Evolutionary conservation across 768 basidiomycete species (phyloP), one percentile per base, ranked within the genome.

Genomic region (Boletus subcaerulescens): DNA sequence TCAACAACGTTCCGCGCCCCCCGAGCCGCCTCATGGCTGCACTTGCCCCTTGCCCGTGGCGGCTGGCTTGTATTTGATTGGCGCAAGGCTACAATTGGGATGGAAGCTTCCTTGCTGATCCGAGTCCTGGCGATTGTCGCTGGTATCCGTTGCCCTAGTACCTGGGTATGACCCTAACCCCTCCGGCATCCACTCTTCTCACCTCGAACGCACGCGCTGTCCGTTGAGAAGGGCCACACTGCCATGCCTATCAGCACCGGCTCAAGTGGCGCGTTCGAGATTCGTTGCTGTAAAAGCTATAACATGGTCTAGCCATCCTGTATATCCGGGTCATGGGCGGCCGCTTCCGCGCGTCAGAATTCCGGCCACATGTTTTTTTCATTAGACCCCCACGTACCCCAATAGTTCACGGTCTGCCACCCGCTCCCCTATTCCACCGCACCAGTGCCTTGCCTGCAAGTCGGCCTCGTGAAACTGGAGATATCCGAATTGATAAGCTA

Each of bases 91-190:
- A 24, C 51, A 33, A 46, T 36, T 40, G 49, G 53, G 52, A 66
- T 35, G n/a, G 39, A 11, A 11, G 47, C 62, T 64, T 67, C 65
- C 48, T 52, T 55, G 58, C 56, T 63, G 66, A 68, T 68, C 65
- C 59, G 64, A 36, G 43, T 57, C 50, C 64, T 54, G 59, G 64
- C 66, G 65, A 67, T 66, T 66, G 54, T 68, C 66, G 57, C 54
- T 43, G 39, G 56, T 52, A 47, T 35, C 57, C 24, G 26, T 35
- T 53, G 12, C 64, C 64, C 64, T 67, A 53, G 43, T 48, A 53
- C 64, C 64, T 67, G 62, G 65, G 65, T 31, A 41, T 12, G 41
- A 60, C 54, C 60, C 60, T 62, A 36, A 17, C 50, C 48, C 36
- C 18, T 45, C 53, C 46, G 43, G 14, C 24, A n/a, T 52, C 50